Percentiles rank a stretch among this genome's conserved stretches.
Conservation (phyloP, 1,284 basidiomycete genomes). For the Neonothopanus nambi region DNA sequence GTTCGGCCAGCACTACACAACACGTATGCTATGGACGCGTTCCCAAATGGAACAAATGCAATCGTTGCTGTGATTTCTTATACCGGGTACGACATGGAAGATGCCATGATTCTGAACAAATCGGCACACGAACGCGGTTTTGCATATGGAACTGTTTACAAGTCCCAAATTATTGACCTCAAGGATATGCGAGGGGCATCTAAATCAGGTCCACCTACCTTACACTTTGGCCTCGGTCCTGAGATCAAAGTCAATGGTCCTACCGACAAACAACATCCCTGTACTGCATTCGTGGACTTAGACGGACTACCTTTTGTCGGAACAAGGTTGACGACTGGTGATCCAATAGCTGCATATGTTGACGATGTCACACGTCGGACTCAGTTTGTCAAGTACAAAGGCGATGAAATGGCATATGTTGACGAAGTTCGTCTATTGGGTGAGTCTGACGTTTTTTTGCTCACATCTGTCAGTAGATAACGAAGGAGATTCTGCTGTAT, state of each 20-base stretch:
- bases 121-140: slow-evolving; percentile 98
- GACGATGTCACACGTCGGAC: slow-evolving; percentile 88
- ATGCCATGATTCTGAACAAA: slow-evolving; percentile 99
- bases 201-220: slow-evolving; percentile 51
- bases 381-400: slow-evolving; percentile 93
- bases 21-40: slow-evolving; percentile 98
- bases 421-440: slow-evolving; percentile 93
- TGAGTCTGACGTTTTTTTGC: slow-evolving; percentile 31
- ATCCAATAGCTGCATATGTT: slow-evolving; percentile 83
- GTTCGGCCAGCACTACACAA: slow-evolving; percentile 93
- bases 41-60: slow-evolving; percentile 98
- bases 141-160: slow-evolving; percentile 96
- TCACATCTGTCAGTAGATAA: slow-evolving; percentile 1
- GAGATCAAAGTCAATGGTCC: slow-evolving; percentile 63
- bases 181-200: slow-evolving; percentile 75
- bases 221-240: slow-evolving; percentile 87
- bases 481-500: slow-evolving; percentile 5
- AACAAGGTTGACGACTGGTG: slow-evolving; percentile 69
- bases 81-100: slow-evolving; percentile 99
- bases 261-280: slow-evolving; percentile 53
- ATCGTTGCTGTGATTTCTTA: slow-evolving; percentile 99
- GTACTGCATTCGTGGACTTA: slow-evolving; percentile 65
- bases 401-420: slow-evolving; percentile 90
- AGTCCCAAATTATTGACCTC: slow-evolving; percentile 91
- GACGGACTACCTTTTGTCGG: slow-evolving; percentile 91